These are phyloP conservation scores for Naumovozyma baii DNA, from an alignment of 805 yeast species.

Conservation along the genomic window DNA sequence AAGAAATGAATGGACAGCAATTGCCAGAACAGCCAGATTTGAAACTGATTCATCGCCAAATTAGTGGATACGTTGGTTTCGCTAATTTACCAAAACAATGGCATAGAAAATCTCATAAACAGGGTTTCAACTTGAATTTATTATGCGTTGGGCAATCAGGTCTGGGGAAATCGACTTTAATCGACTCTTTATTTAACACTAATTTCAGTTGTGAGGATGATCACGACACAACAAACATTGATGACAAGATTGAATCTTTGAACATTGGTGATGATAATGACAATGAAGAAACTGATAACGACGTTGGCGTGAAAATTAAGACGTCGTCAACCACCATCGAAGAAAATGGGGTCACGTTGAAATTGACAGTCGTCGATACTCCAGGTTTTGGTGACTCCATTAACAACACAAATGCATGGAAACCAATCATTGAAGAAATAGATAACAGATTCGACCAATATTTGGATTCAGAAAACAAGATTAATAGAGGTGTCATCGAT, in stretches of 20 bases:
- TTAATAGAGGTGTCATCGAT: conserved; percentile 56
- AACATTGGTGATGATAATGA: conserved; percentile 6
- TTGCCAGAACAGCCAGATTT: conserved; percentile 33
- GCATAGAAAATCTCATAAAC: conserved; percentile 86
- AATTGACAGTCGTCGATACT: conserved; percentile 74
- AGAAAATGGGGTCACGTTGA: conserved; percentile 86
- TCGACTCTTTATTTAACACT: conserved; percentile 79
- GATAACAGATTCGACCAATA: conserved; percentile 77
- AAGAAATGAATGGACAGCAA: conserved; percentile 14
- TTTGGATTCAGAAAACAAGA: conserved; percentile 80
- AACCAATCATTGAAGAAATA: conserved; percentile 84
- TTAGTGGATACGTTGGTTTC: conserved; percentile 91
- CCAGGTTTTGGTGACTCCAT: conserved; percentile 92
- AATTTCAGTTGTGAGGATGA: conserved; percentile 37
- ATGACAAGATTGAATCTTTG: conserved; percentile 9
- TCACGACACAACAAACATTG: conserved; percentile 5
- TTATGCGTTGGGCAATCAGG: conserved; percentile 90
- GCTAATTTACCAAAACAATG: conserved; percentile 97
- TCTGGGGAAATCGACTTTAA: conserved; percentile 83
- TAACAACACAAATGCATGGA: conserved; percentile 74
- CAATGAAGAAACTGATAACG: conserved; percentile 4
- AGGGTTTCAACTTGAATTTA: conserved; percentile 82
- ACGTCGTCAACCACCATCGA: conserved; percentile 65
- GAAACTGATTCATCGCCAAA: conserved; percentile 68
- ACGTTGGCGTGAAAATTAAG: conserved; percentile 42